Evolutionary conservation across 169 alveolate species (phyloP).

Genomic region (Eimeria acervulina): DNA sequence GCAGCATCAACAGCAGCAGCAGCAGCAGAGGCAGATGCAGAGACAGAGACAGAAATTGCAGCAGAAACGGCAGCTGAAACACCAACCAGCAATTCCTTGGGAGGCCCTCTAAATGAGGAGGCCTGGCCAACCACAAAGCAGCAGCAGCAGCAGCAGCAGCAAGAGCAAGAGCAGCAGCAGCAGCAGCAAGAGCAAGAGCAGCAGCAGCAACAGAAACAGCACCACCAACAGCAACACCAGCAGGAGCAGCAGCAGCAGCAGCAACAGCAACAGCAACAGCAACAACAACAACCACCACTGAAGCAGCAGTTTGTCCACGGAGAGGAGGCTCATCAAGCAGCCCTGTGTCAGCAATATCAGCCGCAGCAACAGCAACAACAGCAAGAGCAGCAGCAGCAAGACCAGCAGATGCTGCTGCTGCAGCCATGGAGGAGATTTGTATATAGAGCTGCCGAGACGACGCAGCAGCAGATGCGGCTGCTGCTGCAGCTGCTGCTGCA

Average conservation of each 20-base stretch:
- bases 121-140: not conserved
- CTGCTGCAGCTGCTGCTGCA: conserved; percentile 58
- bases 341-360: not conserved
- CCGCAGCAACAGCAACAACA: conserved; percentile 14
- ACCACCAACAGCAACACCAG: conserved; percentile 4
- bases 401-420: conserved; percentile 22
- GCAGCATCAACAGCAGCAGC: not conserved
- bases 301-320: not conserved
- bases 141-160: not conserved
- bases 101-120: not conserved
- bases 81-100: not conserved
- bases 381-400: not conserved
- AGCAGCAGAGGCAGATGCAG: conserved; percentile 11
- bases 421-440: not conserved
- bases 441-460: not conserved
- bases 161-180: conserved; percentile 70
- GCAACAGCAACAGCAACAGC: conserved; percentile 53
- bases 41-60: not conserved
- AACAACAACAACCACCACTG: not conserved
- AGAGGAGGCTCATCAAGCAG: not conserved
- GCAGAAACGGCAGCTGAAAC: conserved; percentile 4
- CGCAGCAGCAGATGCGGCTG: conserved; percentile 52
- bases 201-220: not conserved
- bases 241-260: conserved; percentile 27
- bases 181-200: not conserved